Evolutionary conservation across 2,329 filamentous ascomycete species (phyloP), one percentile per base, ranked within the genome.

Genomic region (Didymella segeticola): DNA sequence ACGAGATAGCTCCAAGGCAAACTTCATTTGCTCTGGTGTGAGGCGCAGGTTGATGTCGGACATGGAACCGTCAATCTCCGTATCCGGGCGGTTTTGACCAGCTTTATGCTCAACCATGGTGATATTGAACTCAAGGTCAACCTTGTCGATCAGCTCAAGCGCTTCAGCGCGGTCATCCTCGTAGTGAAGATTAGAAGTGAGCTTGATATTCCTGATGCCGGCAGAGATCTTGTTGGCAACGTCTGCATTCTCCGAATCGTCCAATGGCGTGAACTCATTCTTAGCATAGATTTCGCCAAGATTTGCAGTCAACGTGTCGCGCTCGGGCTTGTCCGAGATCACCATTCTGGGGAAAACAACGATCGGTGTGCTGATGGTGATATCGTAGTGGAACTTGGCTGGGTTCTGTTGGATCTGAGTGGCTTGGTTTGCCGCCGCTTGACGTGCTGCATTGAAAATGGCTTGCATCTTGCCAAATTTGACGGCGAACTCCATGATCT

Each of bases 401-500:
- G 90, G 90, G 68, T 87, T 93, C 68, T 98, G 89, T 69, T 98
- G 95, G 5, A 99, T 85, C 69, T 97, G 93, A 53, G 86, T 96
- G 9, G 95, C 96, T 73, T 97, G 93, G 57, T 90, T 93, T 31
- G 95, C 91, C 2, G 96, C 95, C 31, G 93, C 96, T 75, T 96
- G 91, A 27, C 96, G 86, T 11, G 96, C 95, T 34, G 95, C 93
- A 70, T 99, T 99, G 80, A 96, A 99, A 47, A 99, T 89, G 19
- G 95, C 93, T 75, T 99, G 95, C 95, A 99, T 99, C 77, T 96
- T 96, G 56, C 96, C 95, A 73, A 99, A 99, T 68, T 99, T 99
- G 73, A 99, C 92, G 36, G 96, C 81, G 75, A 99, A 99, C 63
- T 96, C 91, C 75, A 99, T 91, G 60, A 99, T 98, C 77, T 98